A percentile compares a stretch with the other conserved stretches of the same genome.
phyloP scores from a whole-genome alignment of 768 basidiomycete species.

The Rhizopogon salebrosus region DNA sequence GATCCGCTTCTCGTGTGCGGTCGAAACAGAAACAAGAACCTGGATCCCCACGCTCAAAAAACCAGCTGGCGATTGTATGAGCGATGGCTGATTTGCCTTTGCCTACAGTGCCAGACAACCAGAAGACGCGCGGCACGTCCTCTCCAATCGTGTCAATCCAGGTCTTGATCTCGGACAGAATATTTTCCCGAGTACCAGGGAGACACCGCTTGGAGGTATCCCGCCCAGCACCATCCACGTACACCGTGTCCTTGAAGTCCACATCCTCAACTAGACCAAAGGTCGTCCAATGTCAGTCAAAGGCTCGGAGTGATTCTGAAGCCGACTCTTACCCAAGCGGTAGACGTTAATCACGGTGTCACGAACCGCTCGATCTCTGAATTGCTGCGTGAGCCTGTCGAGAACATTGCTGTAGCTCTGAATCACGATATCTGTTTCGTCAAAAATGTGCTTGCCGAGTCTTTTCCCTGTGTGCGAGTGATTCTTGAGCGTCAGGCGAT shows the following conservation, averaged over 20 bases:
- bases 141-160: conserved; percentile 6
- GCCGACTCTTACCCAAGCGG: background rate
- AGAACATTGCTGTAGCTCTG: too few relatives aligned
- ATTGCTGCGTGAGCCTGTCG: too few relatives aligned
- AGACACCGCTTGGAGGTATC: conserved; percentile 5
- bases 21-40: conserved; percentile 15
- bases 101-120: conserved; percentile 8
- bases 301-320: background rate
- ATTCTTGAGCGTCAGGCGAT: background rate
- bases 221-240: background rate
- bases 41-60: conserved; percentile 4
- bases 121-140: conserved; percentile 7
- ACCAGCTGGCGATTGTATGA: conserved; percentile 7
- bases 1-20: background rate
- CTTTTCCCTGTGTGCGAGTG: too few relatives aligned
- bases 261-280: background rate
- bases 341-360: too few relatives aligned
- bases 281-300: background rate
- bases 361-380: background rate
- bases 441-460: too few relatives aligned
- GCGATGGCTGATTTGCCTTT: too few relatives aligned
- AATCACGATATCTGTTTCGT: too few relatives aligned
- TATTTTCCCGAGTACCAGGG: conserved; percentile 7
- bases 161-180: conserved; percentile 11
- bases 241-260: background rate